phyloP scores from a whole-genome alignment of 2,329 filamentous ascomycete genomes.

The Aspergillus neoniger region DNA sequence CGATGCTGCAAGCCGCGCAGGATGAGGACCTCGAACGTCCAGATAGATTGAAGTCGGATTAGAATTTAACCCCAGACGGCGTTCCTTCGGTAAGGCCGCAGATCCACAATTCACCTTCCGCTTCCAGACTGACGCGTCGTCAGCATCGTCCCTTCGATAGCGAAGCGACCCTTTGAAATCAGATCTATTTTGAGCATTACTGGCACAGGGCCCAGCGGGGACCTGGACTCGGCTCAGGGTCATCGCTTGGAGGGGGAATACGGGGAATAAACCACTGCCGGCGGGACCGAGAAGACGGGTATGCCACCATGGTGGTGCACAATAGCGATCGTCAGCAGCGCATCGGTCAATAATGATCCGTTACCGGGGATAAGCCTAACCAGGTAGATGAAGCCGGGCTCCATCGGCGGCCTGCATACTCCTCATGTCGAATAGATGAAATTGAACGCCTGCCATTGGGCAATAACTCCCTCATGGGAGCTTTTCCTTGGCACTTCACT shows the following conservation, averaged over 20 bases:
- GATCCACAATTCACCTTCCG: background rate
- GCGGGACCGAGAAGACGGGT: background rate
- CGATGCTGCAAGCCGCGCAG: background rate
- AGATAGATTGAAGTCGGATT: slow-evolving; percentile 4
- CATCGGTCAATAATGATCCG: background rate
- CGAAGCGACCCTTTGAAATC: background rate
- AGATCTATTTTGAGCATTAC: background rate
- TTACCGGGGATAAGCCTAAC: background rate
- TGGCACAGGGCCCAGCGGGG: background rate
- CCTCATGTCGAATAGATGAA: background rate
- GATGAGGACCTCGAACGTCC: background rate
- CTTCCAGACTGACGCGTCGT: background rate
- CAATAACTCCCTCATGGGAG: background rate
- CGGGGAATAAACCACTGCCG: background rate
- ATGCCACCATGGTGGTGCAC: background rate
- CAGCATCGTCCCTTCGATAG: background rate
- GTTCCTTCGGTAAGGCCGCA: background rate
- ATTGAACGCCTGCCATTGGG: background rate
- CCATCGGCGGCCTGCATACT: background rate
- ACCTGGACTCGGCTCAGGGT: background rate
- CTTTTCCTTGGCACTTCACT: background rate
- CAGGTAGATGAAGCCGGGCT: background rate
- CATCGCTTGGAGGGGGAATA: background rate
- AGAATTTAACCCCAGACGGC: slow-evolving; percentile 2
- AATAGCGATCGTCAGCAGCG: background rate